Evolutionary conservation across 192 early-diverging fungal genomes (phyloP), one percentile per base, ranked within the genome.

Genomic region (Coemansia sp.): DNA sequence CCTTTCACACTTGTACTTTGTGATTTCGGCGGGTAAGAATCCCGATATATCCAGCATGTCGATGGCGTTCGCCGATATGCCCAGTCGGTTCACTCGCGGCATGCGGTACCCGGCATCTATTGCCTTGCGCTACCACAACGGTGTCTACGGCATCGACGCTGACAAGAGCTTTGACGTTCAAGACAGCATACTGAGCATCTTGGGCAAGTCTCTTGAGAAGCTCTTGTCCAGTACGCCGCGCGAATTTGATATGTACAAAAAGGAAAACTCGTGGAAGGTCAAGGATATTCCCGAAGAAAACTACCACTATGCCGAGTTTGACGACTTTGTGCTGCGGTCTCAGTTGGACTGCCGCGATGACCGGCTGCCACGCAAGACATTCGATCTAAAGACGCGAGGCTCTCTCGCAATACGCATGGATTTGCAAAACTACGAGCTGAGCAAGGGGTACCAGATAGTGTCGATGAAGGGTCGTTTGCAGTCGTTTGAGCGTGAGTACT

Each of bases 321-420:
- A 85, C 56, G 84, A 89, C 11, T 90, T 98, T 70, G 65, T 96
- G 40, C 78, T 98, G 56, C 89, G 96, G 42, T 91, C 94, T 22
- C 96, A 98, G 76, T 74, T 98, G 39, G 96, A 98, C 80, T 95
- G 94, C 65, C 76, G 87, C 42, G 87, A 96, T 70, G 75, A 87
- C 27, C 75, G 88, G 27, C 80, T 98, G 19, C 91, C 92, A 15
- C 86, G 87, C 20, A 86, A 85, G 27, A 91, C 91, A 3, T 98
- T 98, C 85, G 96, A 98, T 81, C 76, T 98, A 2, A 98, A 98
- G 68, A 95, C 94, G 1, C 87, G 96, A 17, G 95, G 94, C 0
- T 87, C 89, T 15, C 81, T 95, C 29, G 87, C 91, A 0, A 83
- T 96, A 34, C 88, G 96, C 34, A 88, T 96, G 84, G 91, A 95